A percentile compares a stretch with the other conserved stretches of the same genome.
These are phyloP conservation scores for Erigeron canadensis DNA, from an alignment of 129 eudicot genomes.

Conservation along the genomic window DNA sequence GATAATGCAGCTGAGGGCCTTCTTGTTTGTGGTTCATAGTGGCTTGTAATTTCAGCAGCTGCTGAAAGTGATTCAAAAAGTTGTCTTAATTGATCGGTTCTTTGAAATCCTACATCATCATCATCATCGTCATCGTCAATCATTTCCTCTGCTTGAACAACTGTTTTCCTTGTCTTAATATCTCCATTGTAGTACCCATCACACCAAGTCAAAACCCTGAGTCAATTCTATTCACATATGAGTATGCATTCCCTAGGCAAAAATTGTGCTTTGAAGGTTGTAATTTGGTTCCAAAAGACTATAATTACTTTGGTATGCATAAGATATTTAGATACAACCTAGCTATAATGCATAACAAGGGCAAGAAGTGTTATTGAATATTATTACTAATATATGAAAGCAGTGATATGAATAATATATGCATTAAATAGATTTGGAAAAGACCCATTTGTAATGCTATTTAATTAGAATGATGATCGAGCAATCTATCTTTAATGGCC, in stretches of 20 bases:
- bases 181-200: constrained; percentile 97
- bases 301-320: constrained; percentile 14
- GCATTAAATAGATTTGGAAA: too few species aligned
- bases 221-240: constrained; percentile 14
- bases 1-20: constrained; percentile 79
- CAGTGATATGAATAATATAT: too few species aligned
- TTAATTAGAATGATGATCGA: neutral
- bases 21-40: constrained; percentile 40
- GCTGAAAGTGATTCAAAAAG: constrained; percentile 63
- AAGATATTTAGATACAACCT: constrained; percentile 22
- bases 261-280: constrained; percentile 7
- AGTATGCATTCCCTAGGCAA: constrained; percentile 5
- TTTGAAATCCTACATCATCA: constrained; percentile 58
- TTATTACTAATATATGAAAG: too few species aligned
- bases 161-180: constrained; percentile 79
- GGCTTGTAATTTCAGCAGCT: constrained; percentile 43
- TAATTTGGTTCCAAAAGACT: constrained; percentile 7
- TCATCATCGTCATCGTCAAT: constrained; percentile 51
- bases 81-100: constrained; percentile 77
- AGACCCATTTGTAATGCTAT: neutral
- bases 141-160: constrained; percentile 52
- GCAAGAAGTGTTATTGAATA: constrained; percentile 14
- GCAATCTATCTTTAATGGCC: neutral
- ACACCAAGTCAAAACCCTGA: constrained; percentile 76
- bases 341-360: constrained; percentile 5